Base-by-base conservation (phyloP, 2,329 filamentous ascomycete genomes). In the Calonectria pteridis region DNA sequence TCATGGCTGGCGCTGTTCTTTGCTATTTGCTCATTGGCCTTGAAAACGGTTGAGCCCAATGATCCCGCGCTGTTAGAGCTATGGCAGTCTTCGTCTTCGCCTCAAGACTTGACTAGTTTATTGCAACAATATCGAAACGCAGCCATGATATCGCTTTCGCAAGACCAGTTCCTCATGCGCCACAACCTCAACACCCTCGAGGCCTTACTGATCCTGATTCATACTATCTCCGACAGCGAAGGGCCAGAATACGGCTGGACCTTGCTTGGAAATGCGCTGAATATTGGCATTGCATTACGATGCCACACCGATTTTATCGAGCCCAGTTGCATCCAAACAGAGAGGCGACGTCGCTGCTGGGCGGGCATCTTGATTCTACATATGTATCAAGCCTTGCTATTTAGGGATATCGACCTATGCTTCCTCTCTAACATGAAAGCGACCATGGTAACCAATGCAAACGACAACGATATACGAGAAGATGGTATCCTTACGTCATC, bases 301-400 rank as follows among this genome's bases (percentile, higher is more conserved):
- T 78, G 77, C 59, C 67, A 78, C 40, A 40, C 59, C 2, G 29
- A 70, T 35, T 59, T 37, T 1, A 33, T n/a, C n/a, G 53, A 68
- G 0, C 35, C 63, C 1, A 65, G 69, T 23, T 69, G 28, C 14
- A 69, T 77, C n/a, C 64, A 76, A 40, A 59, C 31, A 13, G 74
- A 78, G 43, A 53, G 77, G 4, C 74, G 74, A 3, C 67, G 75
- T 14, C 75, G 77, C 7, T 77, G 77, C 33, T 78, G 77, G 77
- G 73, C 74, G 6, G 77, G 74, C 20, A 71, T 78, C 6, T 43
- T 77, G 31, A 71, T 74, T 7, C 68, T 78, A 0, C 71, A 78
- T 26, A 77, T 72, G 3, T 53, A 72, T 29, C 76, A 78, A 49
- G 72, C 71, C 6, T 29, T 78, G 13, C 50, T 77, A 2, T 78